phyloP scores from a whole-genome alignment of 2,329 filamentous ascomycete species.

The Alternaria triticina region DNA sequence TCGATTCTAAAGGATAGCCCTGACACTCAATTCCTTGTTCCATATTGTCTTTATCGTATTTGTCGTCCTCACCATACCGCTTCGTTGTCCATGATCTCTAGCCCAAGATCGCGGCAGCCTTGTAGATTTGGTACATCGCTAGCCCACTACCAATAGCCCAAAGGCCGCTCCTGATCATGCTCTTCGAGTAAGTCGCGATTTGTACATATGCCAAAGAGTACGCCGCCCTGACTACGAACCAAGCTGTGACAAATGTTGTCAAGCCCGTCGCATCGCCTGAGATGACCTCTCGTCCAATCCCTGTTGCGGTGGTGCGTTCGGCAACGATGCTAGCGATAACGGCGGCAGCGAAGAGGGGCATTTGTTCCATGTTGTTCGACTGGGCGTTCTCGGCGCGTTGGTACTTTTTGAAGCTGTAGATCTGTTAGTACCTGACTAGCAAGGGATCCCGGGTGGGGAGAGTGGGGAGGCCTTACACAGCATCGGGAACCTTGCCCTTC shows the following conservation, averaged over 20 bases:
- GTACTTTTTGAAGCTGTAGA: conserved; percentile 28
- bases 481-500: conserved; percentile 34
- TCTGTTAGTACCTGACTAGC: not conserved
- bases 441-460: not conserved
- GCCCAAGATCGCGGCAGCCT: conserved; percentile 28
- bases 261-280: conserved; percentile 27
- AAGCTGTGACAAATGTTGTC: conserved; percentile 25
- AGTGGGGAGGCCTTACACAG: conserved; percentile 10
- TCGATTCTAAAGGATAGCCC: not conserved
- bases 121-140: conserved; percentile 29
- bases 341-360: conserved; percentile 32
- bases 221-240: conserved; percentile 24
- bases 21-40: not conserved
- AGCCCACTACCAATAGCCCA: conserved; percentile 21
- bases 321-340: conserved; percentile 32
- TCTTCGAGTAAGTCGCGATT: conserved; percentile 26
- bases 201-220: conserved; percentile 29
- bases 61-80: not conserved
- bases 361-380: conserved; percentile 32
- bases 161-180: conserved; percentile 25
- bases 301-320: conserved; percentile 25
- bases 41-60: not conserved
- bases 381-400: conserved; percentile 37
- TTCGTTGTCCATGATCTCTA: not conserved
- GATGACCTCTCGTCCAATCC: conserved; percentile 12